Evolutionary conservation across 768 basidiomycete genomes (phyloP).

Genomic region (Phlegmacium glaucopus): DNA sequence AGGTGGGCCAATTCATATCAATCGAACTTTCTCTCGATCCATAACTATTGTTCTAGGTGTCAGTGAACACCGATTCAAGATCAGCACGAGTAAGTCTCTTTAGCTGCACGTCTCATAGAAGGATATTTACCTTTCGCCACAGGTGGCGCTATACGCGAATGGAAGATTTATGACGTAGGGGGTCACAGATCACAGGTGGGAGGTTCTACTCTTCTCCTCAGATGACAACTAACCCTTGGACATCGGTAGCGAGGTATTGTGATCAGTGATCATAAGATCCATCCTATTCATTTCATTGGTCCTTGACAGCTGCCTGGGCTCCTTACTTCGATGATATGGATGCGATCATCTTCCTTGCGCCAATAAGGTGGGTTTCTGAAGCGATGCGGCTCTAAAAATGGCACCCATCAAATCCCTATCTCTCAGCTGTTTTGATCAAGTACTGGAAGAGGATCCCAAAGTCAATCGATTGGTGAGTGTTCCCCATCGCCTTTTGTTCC

Average conservation of each 20-base stretch:
- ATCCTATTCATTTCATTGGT: not conserved
- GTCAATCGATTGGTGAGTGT: slow-evolving; percentile 57
- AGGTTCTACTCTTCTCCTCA: slow-evolving; percentile 6
- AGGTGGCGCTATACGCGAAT: slow-evolving; percentile 25
- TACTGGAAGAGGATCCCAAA: slow-evolving; percentile 58
- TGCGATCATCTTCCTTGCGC: slow-evolving; percentile 69
- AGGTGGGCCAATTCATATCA: slow-evolving; percentile 22
- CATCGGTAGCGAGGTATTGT: slow-evolving; percentile 25
- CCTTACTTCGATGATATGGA: slow-evolving; percentile 71
- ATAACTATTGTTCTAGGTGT: slow-evolving; percentile 40
- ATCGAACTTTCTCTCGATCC: not conserved
- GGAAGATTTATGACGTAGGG: slow-evolving; percentile 52
- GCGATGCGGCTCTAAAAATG: slow-evolving; percentile 1
- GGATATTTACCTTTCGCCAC: slow-evolving; percentile 1
- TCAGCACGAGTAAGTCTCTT: slow-evolving; percentile 38
- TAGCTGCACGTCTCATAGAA: not conserved
- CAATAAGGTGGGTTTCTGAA: slow-evolving; percentile 44
- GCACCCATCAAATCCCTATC: not conserved
- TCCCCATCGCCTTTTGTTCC: not conserved
- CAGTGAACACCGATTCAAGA: slow-evolving; percentile 67
- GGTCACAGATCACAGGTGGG: slow-evolving; percentile 66
- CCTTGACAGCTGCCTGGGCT: slow-evolving; percentile 45
- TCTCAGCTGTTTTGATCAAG: slow-evolving; percentile 62
- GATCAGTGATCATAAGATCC: not conserved
- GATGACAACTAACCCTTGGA: slow-evolving; percentile 2